A percentile compares a stretch with the other conserved stretches of the same genome.
Evolutionary conservation across 495 filamentous ascomycete genomes (phyloP).

Genomic region (Daldinia grandis): DNA sequence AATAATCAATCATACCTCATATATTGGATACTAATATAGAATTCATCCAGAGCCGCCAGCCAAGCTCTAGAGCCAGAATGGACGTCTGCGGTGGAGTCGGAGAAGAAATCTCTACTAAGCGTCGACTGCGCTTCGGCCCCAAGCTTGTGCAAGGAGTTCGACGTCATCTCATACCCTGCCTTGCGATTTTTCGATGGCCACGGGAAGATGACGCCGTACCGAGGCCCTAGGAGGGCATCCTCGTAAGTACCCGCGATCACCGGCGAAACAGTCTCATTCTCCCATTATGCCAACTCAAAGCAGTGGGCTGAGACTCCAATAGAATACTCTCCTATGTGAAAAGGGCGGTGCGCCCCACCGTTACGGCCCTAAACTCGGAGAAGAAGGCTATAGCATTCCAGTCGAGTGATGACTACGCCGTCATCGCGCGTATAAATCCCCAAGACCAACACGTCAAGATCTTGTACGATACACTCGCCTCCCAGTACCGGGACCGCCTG

Average conservation of each 20-base stretch:
- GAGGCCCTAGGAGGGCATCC: constrained; percentile 51
- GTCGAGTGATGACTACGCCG: constrained; percentile 51
- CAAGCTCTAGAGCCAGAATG: constrained; percentile 53
- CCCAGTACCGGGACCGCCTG: constrained; percentile 48
- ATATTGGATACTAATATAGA: background rate
- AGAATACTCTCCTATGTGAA: constrained; percentile 55
- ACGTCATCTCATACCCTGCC: constrained; percentile 57
- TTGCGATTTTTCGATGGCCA: constrained; percentile 55
- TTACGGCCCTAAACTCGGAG: constrained; percentile 42
- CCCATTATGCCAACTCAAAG: background rate
- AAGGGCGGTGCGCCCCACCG: constrained; percentile 47
- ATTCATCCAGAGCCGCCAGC: constrained; percentile 44
- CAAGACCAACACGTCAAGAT: constrained; percentile 34
- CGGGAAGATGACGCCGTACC: constrained; percentile 47
- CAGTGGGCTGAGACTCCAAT: constrained; percentile 4
- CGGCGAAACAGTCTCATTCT: background rate
- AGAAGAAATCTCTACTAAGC: constrained; percentile 46
- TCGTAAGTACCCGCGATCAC: constrained; percentile 40
- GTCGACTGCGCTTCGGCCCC: constrained; percentile 53
- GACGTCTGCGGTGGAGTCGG: constrained; percentile 41
- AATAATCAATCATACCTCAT: background rate
- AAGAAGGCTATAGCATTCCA: constrained; percentile 48
- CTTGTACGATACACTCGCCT: constrained; percentile 43
- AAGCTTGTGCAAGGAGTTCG: constrained; percentile 51
- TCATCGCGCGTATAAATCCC: constrained; percentile 51